Evolutionary conservation across 2,329 filamentous ascomycete species (phyloP).

Genomic region (Monilinia vaccinii-corymbosi): DNA sequence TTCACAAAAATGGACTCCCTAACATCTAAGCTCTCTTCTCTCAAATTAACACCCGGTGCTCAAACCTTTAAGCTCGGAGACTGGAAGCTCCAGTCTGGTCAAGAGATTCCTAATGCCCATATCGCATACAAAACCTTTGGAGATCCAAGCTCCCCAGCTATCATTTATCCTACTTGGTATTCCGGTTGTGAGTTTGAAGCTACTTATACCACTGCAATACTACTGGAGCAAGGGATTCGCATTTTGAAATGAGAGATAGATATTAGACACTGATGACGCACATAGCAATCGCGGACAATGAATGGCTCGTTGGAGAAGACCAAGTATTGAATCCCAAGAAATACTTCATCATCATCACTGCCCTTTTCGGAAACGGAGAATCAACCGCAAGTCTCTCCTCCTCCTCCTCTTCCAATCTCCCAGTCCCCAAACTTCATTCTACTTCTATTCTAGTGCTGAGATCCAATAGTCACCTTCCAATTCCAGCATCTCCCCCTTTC

Average conservation of each 20-base stretch:
- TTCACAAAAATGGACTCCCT: background rate
- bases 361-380: slow-evolving; percentile 60
- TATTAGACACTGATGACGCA: background rate
- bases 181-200: slow-evolving; percentile 41
- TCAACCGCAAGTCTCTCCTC: slow-evolving; percentile 35
- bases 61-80: slow-evolving; percentile 51
- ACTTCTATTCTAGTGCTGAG: background rate
- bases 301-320: slow-evolving; percentile 53
- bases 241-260: background rate
- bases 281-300: slow-evolving; percentile 56
- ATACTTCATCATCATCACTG: slow-evolving; percentile 61
- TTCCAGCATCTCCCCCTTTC: slow-evolving; percentile 47
- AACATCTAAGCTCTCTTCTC: background rate
- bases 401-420: background rate
- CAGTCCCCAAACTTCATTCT: background rate
- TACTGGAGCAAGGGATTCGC: too few species aligned
- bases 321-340: slow-evolving; percentile 50
- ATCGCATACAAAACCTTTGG: slow-evolving; percentile 75
- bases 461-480: slow-evolving; percentile 49
- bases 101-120: slow-evolving; percentile 51
- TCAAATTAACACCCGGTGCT: slow-evolving; percentile 14
- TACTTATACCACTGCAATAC: background rate
- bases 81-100: slow-evolving; percentile 57
- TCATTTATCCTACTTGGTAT: slow-evolving; percentile 74
- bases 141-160: slow-evolving; percentile 48